Base-by-base conservation (phyloP, 2,329 filamentous ascomycete genomes). In the Colletotrichum endophyticum region DNA sequence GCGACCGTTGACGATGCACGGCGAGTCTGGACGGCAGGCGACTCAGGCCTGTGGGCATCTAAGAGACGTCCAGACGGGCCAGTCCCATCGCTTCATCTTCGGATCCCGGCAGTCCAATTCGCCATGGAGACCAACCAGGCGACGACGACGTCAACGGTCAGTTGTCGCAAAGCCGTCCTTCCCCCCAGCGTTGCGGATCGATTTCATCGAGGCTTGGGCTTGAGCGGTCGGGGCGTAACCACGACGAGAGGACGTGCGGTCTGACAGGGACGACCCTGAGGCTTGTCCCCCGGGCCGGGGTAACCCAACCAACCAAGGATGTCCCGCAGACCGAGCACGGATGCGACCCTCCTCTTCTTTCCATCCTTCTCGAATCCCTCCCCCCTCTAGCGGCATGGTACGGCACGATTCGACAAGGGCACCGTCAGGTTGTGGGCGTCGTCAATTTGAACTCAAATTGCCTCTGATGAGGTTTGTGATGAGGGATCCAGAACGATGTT, bases 361-460 rank as follows among this genome's bases (percentile, higher is more conserved):
- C 56, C 32, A 63, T 64, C 57, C 75, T 77, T 78, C 76, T 78
- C 73, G 76, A 78, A 78, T 72, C 36, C 67, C 66, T 73, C 70
- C 27, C 44, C 64, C 28, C 53, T 57, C 63, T 53, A 63, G 63
- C 72, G 56, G 68, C 64, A 66, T 27, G 59, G 67, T 75, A 66
- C 61, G 53, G 49, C 53, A 53, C 69, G 61, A 56, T 44, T 72
- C 69, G 69, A 72, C 56, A 30, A 59, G 62, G 53, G 63, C 61
- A 27, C 34, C 69, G 30, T 13, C 53, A 57, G 44, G 62, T 56
- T 27, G 70, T 73, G 44, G 73, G 57, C 53, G 64, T 76, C 44
- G 70, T 69, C 73, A 73, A 76, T 69, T 76, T 69, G 64, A 73
- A 59, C 39, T 69, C 49, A 73, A 64, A 73, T 73, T 73, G 70